Conservation (phyloP, 768 basidiomycete genomes). For the Hemileccinum impolitum region DNA sequence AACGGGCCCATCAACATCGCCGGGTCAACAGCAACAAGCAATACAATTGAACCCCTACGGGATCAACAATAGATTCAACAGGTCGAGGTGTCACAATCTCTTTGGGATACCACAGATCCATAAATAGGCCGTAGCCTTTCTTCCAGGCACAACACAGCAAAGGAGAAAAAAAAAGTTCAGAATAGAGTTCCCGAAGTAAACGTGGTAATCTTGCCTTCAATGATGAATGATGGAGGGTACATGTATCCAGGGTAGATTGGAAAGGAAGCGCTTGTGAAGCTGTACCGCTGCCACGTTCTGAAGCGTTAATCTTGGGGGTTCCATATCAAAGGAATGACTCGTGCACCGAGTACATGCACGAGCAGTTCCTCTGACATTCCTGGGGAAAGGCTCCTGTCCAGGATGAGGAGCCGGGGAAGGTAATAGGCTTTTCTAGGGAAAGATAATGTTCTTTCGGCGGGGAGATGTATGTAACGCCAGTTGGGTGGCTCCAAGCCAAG, state of each 20-base stretch:
- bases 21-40: too few relatives aligned
- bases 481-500: too few relatives aligned
- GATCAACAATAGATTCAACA: slow-evolving; percentile 9
- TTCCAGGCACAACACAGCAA: slow-evolving; percentile 26
- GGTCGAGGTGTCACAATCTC: too few relatives aligned
- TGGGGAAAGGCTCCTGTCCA: slow-evolving; percentile 49
- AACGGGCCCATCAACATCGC: too few relatives aligned
- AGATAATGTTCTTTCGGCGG: slow-evolving; percentile 38
- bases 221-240: too few relatives aligned
- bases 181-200: slow-evolving; percentile 29
- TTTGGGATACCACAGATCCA: too few relatives aligned
- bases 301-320: slow-evolving; percentile 56
- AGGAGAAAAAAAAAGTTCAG: slow-evolving; percentile 25
- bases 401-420: slow-evolving; percentile 57
- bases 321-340: neutral
- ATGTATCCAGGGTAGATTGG: slow-evolving; percentile 46
- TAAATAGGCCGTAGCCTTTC: too few relatives aligned
- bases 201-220: slow-evolving; percentile 46
- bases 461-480: too few relatives aligned
- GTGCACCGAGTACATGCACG: too few relatives aligned
- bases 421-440: slow-evolving; percentile 55
- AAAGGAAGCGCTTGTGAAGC: slow-evolving; percentile 47
- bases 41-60: neutral
- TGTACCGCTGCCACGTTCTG: slow-evolving; percentile 56
- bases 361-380: too few relatives aligned